phyloP scores from a whole-genome alignment of 1,284 basidiomycete genomes.

The Apiotrichum akiyoshidainum region DNA sequence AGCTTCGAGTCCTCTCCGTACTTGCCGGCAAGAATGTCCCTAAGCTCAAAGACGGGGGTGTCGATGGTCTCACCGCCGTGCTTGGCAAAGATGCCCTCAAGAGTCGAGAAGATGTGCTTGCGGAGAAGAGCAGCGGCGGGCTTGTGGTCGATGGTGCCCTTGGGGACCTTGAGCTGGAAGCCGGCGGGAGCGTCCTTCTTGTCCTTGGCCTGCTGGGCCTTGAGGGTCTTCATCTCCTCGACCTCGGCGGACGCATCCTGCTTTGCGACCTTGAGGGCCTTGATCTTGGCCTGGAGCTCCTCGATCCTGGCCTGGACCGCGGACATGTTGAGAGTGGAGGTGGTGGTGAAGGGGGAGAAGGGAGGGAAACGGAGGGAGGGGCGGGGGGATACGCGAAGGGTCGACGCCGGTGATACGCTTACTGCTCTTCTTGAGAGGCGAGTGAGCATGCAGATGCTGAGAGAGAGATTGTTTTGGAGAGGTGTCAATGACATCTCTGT shows the following conservation, averaged over 20 bases:
- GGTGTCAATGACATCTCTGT: too few relatives aligned
- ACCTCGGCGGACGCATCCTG: constrained; percentile 47
- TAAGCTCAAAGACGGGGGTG: constrained; percentile 96
- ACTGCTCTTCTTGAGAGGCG: constrained; percentile 7
- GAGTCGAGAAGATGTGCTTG: constrained; percentile 81
- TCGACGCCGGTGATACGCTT: background rate
- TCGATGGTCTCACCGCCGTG: constrained; percentile 92
- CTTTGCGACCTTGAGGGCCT: constrained; percentile 47
- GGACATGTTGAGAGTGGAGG: constrained; percentile 5
- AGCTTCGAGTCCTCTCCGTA: constrained; percentile 97
- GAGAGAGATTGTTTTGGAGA: constrained; percentile 3
- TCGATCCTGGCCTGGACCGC: constrained; percentile 37
- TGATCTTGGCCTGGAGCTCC: constrained; percentile 46
- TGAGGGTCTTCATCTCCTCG: constrained; percentile 48
- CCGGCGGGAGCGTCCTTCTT: constrained; percentile 52
- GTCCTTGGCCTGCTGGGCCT: constrained; percentile 33
- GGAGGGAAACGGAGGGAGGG: background rate
- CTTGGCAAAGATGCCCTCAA: constrained; percentile 82
- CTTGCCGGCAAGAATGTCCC: constrained; percentile 91
- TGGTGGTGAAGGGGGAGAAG: background rate
- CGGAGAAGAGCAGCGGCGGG: constrained; percentile 92
- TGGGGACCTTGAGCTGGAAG: constrained; percentile 39
- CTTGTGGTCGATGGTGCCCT: constrained; percentile 96
- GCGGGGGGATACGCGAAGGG: background rate
- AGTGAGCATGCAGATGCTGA: constrained; percentile 18